phyloP scores from a whole-genome alignment of 192 early-diverging fungal genomes.

The Coemansia furcata region DNA sequence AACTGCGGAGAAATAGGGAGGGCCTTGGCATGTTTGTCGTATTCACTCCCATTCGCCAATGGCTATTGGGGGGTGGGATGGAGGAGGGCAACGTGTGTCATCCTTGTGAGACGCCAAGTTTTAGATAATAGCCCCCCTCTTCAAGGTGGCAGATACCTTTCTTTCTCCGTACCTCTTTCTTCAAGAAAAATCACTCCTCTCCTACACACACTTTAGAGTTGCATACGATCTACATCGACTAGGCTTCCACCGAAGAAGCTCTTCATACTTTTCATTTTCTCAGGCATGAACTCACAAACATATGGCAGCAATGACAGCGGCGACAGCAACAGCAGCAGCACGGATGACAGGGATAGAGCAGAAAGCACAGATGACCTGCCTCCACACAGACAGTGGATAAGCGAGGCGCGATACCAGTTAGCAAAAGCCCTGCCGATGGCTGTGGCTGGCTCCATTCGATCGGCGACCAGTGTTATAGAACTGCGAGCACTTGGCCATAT shows the following conservation, averaged over 20 bases:
- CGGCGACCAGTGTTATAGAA: slow-evolving; percentile 61
- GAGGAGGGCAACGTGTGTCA: neutral
- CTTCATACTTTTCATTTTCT: neutral
- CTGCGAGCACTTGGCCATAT: slow-evolving; percentile 65
- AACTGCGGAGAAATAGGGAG: neutral
- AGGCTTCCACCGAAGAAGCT: neutral
- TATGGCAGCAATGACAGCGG: neutral
- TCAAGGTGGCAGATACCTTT: neutral
- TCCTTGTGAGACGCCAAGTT: neutral
- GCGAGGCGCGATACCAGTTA: slow-evolving; percentile 27
- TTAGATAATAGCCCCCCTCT: neutral
- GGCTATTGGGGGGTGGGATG: neutral
- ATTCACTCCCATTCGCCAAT: neutral
- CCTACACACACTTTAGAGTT: neutral
- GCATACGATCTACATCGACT: neutral
- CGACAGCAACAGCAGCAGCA: neutral
- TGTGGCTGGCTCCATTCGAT: slow-evolving; percentile 62
- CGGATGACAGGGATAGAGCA: neutral
- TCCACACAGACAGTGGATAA: slow-evolving; percentile 16
- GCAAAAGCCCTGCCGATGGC: slow-evolving; percentile 57
- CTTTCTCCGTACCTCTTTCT: neutral
- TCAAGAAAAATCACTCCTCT: neutral
- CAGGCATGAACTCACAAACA: slow-evolving; percentile 1
- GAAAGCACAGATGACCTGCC: neutral
- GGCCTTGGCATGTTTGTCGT: neutral